A percentile compares a stretch with the other conserved stretches of the same genome.
Conservation (phyloP, 2,329 filamentous ascomycete species). For the Talaromyces sp. region DNA sequence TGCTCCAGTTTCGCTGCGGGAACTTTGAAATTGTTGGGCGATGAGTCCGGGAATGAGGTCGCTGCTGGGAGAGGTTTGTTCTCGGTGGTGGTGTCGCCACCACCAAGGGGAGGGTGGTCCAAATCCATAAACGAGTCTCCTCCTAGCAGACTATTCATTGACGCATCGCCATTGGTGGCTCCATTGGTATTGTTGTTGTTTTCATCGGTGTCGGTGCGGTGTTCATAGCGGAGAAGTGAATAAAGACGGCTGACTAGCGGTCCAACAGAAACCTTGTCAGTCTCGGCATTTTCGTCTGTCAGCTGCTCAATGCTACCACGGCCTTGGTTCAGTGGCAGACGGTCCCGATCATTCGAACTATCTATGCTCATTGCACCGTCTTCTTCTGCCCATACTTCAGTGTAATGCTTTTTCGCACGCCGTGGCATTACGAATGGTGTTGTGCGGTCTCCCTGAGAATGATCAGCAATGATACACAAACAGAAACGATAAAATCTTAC, state of each 20-base stretch:
- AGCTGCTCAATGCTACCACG: conserved; percentile 82
- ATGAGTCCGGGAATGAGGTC: conserved; percentile 72
- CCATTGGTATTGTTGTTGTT: conserved; percentile 50
- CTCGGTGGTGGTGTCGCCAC: conserved; percentile 38
- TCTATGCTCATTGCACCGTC: conserved; percentile 76
- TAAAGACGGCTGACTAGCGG: conserved; percentile 79
- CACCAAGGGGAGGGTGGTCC: conserved; percentile 38
- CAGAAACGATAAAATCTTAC: conserved; percentile 27
- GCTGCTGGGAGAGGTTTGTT: conserved; percentile 58
- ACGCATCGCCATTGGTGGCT: conserved; percentile 49
- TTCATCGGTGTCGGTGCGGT: conserved; percentile 47
- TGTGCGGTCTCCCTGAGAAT: conserved; percentile 63
- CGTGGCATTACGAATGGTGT: conserved; percentile 81
- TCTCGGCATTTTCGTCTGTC: conserved; percentile 79
- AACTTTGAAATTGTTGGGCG: conserved; percentile 72
- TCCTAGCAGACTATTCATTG: conserved; percentile 42
- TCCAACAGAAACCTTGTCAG: conserved; percentile 81
- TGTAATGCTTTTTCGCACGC: conserved; percentile 78
- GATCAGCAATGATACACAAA: conserved; percentile 9
- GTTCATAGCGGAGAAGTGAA: conserved; percentile 72
- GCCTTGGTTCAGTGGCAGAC: conserved; percentile 71
- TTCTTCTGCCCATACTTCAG: conserved; percentile 89
- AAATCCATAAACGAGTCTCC: conserved; percentile 46
- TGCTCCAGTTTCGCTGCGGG: conserved; percentile 77
- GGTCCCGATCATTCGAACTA: conserved; percentile 57